Base-by-base conservation (phyloP, 345 rosid genomes). In the Adansonia digitata region DNA sequence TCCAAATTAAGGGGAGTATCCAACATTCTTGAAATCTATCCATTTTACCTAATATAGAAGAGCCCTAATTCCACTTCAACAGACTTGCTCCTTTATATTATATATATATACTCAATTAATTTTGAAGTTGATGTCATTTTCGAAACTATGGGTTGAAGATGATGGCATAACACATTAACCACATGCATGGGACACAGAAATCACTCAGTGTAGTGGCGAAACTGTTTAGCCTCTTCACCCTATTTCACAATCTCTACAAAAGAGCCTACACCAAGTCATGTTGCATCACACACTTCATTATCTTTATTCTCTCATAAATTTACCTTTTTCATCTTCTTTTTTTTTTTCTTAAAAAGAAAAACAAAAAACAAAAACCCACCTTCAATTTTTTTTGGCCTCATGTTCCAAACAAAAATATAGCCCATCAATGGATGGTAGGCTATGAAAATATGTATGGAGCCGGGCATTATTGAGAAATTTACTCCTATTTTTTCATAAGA, bases 151-250 rank as follows among this genome's bases (percentile, higher is more conserved):
- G 24, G 43, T 65, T 65, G 56, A 29, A 45, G 71, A 6, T 65
- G 72, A 46, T 69, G 70, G 75, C 43, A 57, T 34, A 56, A 57
- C 59, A 56, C 77, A 76, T 71, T 67, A 72, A 70, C 69, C 77
- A 66, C 72, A 69, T 39, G 61, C 42, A 34, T 63, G 73, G 73
- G 79, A 77, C 78, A 69, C 20, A 46, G 62, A 66, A 17, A 40
- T 71, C 60, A 74, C 72, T 74, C 75, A 77, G 55, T 68, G 37
- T 57, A 72, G 84, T 85, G 88, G 81, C 2, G 76, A 60, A 74
- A 72, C 80, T 78, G 73, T 82, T 77, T 24, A 26, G 52, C 20
- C 62, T 46, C 64, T 77, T 64, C 80, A 82, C 75, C 83, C 80
- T 39, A 74, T 81, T 72, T 72, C 53, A 69, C 75, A 61, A 56